phyloP scores from a whole-genome alignment of 2,329 filamentous ascomycete genomes.

The Zymoseptoria passerinii region DNA sequence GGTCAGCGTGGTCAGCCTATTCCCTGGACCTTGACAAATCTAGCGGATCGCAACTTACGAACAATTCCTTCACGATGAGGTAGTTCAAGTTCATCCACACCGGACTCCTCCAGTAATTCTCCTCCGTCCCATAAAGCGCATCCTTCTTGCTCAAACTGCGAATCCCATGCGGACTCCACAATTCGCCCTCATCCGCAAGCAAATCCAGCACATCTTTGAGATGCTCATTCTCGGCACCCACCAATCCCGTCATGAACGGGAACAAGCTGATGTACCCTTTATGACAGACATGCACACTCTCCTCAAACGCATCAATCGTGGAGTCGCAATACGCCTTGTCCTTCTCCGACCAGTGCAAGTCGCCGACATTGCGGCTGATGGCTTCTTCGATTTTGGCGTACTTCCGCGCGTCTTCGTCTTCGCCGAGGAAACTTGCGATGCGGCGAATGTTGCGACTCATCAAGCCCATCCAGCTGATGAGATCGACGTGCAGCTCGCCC shows the following conservation, averaged over 20 bases:
- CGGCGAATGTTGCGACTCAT: conserved; percentile 81
- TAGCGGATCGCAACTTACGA: conserved; percentile 48
- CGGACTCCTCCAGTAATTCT: conserved; percentile 96
- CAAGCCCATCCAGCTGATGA: conserved; percentile 96
- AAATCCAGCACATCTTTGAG: conserved; percentile 69
- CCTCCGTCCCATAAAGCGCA: conserved; percentile 74
- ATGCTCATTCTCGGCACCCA: conserved; percentile 64
- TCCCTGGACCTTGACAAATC: not conserved
- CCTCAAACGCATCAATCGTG: conserved; percentile 91
- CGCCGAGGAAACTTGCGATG: conserved; percentile 66
- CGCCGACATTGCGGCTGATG: conserved; percentile 78
- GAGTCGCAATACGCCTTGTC: conserved; percentile 85
- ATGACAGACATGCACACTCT: conserved; percentile 82
- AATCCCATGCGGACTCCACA: conserved; percentile 88
- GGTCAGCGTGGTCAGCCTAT: too few relatives aligned
- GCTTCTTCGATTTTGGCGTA: conserved; percentile 65
- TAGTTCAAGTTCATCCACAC: conserved; percentile 98
- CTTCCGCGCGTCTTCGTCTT: conserved; percentile 65
- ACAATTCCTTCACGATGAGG: conserved; percentile 67
- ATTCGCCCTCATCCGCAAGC: conserved; percentile 68
- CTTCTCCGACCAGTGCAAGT: conserved; percentile 83
- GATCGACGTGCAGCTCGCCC: conserved; percentile 87
- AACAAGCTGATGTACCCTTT: conserved; percentile 94
- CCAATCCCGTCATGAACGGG: conserved; percentile 77
- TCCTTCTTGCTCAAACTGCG: conserved; percentile 79